A percentile compares a stretch with the other conserved stretches of the same genome.
phyloP scores from a whole-genome alignment of 805 yeast genomes.

The Candida namnaoensis region DNA sequence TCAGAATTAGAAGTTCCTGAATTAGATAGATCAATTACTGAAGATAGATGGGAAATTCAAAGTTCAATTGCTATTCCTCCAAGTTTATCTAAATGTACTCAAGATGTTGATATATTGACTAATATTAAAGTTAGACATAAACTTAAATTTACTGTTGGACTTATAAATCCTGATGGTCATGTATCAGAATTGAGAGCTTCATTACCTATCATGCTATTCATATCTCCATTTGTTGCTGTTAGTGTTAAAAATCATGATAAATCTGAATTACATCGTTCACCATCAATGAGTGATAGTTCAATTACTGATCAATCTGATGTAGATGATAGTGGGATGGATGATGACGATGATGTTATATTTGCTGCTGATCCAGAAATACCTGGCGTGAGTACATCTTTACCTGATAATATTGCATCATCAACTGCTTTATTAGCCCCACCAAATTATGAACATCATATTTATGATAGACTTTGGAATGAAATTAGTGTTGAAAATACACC shows the following conservation, averaged over 20 bases:
- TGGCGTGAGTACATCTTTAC: conserved; percentile 8
- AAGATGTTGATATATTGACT: conserved; percentile 69
- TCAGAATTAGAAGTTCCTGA: conserved; percentile 37
- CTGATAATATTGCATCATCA: conserved; percentile 20
- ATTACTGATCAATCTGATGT: neutral
- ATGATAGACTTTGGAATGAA: conserved; percentile 73
- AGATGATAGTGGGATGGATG: conserved; percentile 6
- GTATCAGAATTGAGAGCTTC: conserved; percentile 88
- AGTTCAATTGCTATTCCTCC: conserved; percentile 60
- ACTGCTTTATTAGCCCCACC: conserved; percentile 72
- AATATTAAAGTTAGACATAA: conserved; percentile 84
- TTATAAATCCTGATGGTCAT: conserved; percentile 87
- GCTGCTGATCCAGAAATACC: conserved; percentile 24
- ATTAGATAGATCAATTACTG: conserved; percentile 17
- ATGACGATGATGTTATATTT: conserved; percentile 31
- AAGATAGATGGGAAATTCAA: conserved; percentile 70
- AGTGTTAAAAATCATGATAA: conserved; percentile 31
- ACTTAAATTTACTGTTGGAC: conserved; percentile 68
- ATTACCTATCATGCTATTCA: conserved; percentile 68
- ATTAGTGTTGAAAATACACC: conserved; percentile 26
- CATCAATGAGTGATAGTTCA: conserved; percentile 4
- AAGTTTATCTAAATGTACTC: conserved; percentile 68
- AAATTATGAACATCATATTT: conserved; percentile 69
- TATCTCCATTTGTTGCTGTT: conserved; percentile 76
- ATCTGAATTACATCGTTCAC: conserved; percentile 3